Evolutionary conservation across 2,329 filamentous ascomycete species (phyloP), one percentile per base, ranked within the genome.

Genomic region (Ophiocordyceps camponoti-leonardi): DNA sequence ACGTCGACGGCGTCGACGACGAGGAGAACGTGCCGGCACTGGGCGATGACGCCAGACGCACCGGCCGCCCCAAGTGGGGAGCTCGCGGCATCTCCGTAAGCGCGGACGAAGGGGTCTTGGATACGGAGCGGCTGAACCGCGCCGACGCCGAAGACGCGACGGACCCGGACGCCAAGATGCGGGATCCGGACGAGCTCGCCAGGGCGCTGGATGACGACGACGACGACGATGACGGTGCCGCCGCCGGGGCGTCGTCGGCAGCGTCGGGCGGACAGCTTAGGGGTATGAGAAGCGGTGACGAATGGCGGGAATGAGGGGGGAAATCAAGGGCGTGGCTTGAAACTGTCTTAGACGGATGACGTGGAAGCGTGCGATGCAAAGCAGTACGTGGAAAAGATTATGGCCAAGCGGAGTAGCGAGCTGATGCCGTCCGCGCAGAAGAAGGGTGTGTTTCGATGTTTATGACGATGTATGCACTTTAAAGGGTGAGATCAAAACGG

Each of bases 121-220:
- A 69, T 46, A 57, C 64, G 39, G 71, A 77, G 46, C 63, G 64
- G 30, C 67, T 69, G 40, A 60, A 64, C 42, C 64, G 62, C n/a
- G 61, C 62, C 18, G 67, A 70, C 45, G 63, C 68, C 42, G 64
- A 68, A 42, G 67, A 62, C 2, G 60, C 59, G 28, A 63, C 73
- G 6, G 77, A 80, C 52, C 72, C 75, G 0, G 77, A 81, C 54
- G 77, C 77, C 35, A 77, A 69, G 64, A 80, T 81, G 76, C 68
- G 69, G 51, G 77, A 81, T 49, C 77, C 77, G 0, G 77, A 81
- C 56, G 78, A 81, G 58, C 64, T 81, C 46, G 77, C 77, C 2
- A 67, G 65, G 47, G 76, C 69, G 11, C 61, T 81, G 40, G 71
- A 75, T 23, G 72, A 76, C 30, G 75, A 79, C 8, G 73, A 75